Conservation (phyloP, 768 basidiomycete genomes). For the Cytidiella melzeri region DNA sequence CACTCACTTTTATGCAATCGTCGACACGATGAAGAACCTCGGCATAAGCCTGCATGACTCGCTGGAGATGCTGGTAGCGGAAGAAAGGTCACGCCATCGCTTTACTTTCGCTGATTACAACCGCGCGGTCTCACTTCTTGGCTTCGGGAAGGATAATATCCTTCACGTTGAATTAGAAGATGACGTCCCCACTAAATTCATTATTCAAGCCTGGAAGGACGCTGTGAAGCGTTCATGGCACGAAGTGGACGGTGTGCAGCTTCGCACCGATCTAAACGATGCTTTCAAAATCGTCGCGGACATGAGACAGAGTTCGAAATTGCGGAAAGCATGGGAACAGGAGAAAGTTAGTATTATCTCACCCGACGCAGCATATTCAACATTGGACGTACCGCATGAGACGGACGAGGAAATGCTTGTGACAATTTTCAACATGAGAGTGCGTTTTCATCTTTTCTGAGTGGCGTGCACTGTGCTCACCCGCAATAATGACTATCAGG, state of each 20-base stretch:
- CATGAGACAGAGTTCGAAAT: conserved; percentile 41
- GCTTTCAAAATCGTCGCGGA: conserved; percentile 68
- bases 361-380: conserved; percentile 63
- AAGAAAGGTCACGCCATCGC: conserved; percentile 58
- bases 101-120: conserved; percentile 54
- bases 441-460: conserved; percentile 28
- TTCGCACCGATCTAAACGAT: conserved; percentile 53
- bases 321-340: conserved; percentile 47
- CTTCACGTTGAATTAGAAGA: conserved; percentile 65
- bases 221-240: conserved; percentile 54
- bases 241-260: conserved; percentile 34
- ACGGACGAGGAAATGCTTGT: conserved; percentile 75
- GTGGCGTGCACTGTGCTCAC: conserved; percentile 7
- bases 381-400: conserved; percentile 63
- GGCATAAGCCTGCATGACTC: conserved; percentile 39
- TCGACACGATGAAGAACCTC: conserved; percentile 42
- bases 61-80: conserved; percentile 51
- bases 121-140: conserved; percentile 45
- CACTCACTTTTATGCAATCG: conserved; percentile 46
- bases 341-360: conserved; percentile 57
- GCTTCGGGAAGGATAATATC: conserved; percentile 57
- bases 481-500: conserved; percentile 30
- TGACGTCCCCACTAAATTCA: conserved; percentile 63
- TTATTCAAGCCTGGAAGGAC: conserved; percentile 63
- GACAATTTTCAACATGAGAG: conserved; percentile 66